Percentiles rank a stretch among this genome's conserved stretches.
phyloP scores from a whole-genome alignment of 192 early-diverging fungal species.

The Coemansia sp. region DNA sequence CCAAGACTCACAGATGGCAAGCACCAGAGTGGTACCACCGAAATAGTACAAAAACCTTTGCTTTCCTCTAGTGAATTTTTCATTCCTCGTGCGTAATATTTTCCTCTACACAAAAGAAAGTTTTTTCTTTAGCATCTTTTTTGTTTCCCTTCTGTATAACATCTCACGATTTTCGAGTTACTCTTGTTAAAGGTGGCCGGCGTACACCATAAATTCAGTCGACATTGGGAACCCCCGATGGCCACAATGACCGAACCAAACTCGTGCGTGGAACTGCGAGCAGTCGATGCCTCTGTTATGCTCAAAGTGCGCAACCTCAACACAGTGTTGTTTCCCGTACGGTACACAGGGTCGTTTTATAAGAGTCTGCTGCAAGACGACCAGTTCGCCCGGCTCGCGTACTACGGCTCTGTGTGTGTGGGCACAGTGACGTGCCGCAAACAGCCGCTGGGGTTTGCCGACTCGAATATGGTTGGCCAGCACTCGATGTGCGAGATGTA shows the following conservation, averaged over 20 bases:
- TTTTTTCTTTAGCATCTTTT: neutral
- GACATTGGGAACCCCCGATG: neutral
- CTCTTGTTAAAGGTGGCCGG: neutral
- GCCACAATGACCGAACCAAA: neutral
- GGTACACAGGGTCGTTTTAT: constrained; percentile 79
- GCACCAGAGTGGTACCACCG: no score
- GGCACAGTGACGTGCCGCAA: constrained; percentile 85
- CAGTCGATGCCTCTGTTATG: constrained; percentile 55
- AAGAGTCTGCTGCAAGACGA: constrained; percentile 64
- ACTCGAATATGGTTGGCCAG: constrained; percentile 18
- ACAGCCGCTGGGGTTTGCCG: constrained; percentile 57
- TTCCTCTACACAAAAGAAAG: neutral
- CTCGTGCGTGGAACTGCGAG: neutral
- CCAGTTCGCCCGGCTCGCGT: constrained; percentile 71
- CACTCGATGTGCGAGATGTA: constrained; percentile 56
- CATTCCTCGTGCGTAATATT: neutral
- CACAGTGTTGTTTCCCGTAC: constrained; percentile 80
- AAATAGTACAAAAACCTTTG: no score
- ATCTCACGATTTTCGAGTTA: neutral
- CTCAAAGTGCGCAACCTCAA: constrained; percentile 74
- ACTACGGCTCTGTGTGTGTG: constrained; percentile 64
- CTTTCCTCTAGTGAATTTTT: neutral
- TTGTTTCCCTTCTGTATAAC: neutral
- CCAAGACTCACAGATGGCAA: no score
- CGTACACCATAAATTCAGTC: neutral